phyloP scores from a whole-genome alignment of 2,329 filamentous ascomycete species.

The Rachicladosporium sp. region DNA sequence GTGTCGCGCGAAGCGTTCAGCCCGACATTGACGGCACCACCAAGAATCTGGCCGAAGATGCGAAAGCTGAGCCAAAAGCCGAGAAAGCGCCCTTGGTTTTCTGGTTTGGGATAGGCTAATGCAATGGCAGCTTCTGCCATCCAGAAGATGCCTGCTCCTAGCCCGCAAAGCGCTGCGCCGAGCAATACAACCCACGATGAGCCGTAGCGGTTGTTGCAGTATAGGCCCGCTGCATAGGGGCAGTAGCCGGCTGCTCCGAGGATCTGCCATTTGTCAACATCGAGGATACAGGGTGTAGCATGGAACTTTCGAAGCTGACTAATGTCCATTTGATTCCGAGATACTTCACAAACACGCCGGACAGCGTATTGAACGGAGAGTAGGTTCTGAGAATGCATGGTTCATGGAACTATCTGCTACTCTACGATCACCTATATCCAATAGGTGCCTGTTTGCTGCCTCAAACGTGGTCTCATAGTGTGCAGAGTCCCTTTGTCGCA shows the following conservation, averaged over 20 bases:
- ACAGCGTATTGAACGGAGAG: slow-evolving; percentile 24
- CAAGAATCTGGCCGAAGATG: slow-evolving; percentile 54
- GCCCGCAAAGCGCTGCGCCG: slow-evolving; percentile 55
- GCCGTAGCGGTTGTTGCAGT: slow-evolving; percentile 59
- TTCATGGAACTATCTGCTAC: no score
- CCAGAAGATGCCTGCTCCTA: slow-evolving; percentile 64
- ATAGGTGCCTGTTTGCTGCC: no score
- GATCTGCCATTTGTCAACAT: slow-evolving; percentile 24
- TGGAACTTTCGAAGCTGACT: no score
- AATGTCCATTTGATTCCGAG: slow-evolving; percentile 60
- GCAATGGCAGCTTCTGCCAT: slow-evolving; percentile 63
- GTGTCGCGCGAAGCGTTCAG: slow-evolving; percentile 46
- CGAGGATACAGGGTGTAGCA: no score
- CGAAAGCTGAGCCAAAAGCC: slow-evolving; percentile 56
- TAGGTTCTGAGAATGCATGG: no score
- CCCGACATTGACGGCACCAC: slow-evolving; percentile 59
- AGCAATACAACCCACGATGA: slow-evolving; percentile 57
- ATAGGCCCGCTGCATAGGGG: slow-evolving; percentile 58
- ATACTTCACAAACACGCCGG: slow-evolving; percentile 49
- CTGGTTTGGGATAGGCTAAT: slow-evolving; percentile 58
- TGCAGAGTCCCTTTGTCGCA: no score
- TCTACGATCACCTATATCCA: no score
- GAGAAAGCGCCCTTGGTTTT: slow-evolving; percentile 51
- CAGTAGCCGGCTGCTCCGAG: slow-evolving; percentile 61
- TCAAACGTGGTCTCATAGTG: no score